Evolutionary conservation across 768 basidiomycete species (phyloP), one percentile per base, ranked within the genome.

Genomic region (Agaricus blazei): DNA sequence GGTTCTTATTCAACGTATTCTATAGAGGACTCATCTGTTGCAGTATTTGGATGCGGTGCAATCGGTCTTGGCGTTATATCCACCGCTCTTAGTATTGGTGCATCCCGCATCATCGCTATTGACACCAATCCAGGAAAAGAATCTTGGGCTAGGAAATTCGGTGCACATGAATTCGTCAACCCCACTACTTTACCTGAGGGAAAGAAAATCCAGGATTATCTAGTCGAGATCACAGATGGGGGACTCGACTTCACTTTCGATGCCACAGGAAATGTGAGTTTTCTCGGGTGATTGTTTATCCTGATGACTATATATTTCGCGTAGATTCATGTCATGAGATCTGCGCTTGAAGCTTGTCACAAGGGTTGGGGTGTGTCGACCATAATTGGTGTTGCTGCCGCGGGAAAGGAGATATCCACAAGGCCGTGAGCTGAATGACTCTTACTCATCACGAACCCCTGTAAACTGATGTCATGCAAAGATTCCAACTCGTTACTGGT

Each of bases 321-420:
- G n/a, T 49, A 89, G 88, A 89, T 93, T 9, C 75, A 93, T 28
- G 93, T 96, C 59, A 98, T 97, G 95, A 84, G 95, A 58, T 76
- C 87, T 48, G 97, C 97, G 26, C 82, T 99, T 46, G 97, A 99
- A 73, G 90, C 94, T n/a, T 98, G 94, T 70, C 97, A 99, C 72
- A 98, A 98, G 68, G 97, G 97, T 12, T 99, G 97, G 97, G 97
- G 97, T 62, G 87, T 98, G 42, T 92, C 87, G 55, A 98, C 92
- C 54, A 68, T 99, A 61, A 98, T 99, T 57, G 96, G 96, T 58
- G 97, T 99, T 41, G 97, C 97, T 3, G 93, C 94, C 24, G 93
- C 97, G 19, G 97, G 97, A 6, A 87, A 97, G 64, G 97, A 98
- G 71, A 93, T 95, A 59, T 81, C 88, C 9, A 95, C 93, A 38